Percentiles rank a stretch among this genome's conserved stretches.
Conservation (phyloP, 2,329 filamentous ascomycete species). For the Septoria linicola region DNA sequence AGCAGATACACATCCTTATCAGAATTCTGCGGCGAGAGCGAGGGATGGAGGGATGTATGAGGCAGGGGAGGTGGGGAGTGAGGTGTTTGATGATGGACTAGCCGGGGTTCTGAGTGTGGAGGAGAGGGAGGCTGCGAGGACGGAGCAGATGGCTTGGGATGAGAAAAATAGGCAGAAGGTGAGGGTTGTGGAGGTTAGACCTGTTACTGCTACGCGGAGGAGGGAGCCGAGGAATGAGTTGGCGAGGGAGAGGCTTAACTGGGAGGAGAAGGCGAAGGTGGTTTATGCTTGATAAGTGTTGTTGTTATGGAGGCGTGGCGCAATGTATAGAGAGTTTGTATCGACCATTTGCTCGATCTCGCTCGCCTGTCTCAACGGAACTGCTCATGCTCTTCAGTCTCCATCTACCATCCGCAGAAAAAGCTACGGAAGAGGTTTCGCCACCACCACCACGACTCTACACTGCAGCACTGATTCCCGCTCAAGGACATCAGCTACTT, state of each 20-base stretch:
- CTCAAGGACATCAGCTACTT: too few species aligned
- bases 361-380: too few species aligned
- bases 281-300: slow-evolving; percentile 1
- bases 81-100: slow-evolving; percentile 8
- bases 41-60: neutral
- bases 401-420: too few species aligned
- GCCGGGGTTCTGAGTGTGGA: neutral
- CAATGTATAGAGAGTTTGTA: too few species aligned
- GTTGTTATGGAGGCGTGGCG: too few species aligned
- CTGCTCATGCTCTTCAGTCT: too few species aligned
- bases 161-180: slow-evolving; percentile 1
- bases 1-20: neutral
- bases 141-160: slow-evolving; percentile 13
- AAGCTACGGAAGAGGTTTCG: too few species aligned
- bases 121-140: slow-evolving; percentile 7
- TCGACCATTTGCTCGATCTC: too few species aligned
- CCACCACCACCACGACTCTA: too few species aligned
- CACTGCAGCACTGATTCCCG: too few species aligned
- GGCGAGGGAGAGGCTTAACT: neutral
- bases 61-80: neutral
- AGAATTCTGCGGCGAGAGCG: neutral
- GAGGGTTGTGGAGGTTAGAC: neutral
- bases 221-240: neutral
- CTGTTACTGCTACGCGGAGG: neutral
- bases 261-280: slow-evolving; percentile 10